Evolutionary conservation across 1,139 yeast genomes (phyloP).

Genomic region (Taiozyma onychis): DNA sequence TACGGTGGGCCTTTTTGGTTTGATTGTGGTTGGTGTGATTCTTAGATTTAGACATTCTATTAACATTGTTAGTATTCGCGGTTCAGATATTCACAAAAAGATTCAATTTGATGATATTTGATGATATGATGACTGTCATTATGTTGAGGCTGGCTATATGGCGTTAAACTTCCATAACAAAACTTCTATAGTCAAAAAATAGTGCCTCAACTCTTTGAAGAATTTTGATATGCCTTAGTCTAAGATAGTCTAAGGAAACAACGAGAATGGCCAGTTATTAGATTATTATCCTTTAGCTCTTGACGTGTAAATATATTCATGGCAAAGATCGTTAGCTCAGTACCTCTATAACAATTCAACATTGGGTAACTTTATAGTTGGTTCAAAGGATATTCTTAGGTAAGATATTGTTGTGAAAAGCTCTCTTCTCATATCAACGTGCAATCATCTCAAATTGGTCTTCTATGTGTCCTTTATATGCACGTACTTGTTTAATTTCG

Average conservation of each 20-base stretch:
- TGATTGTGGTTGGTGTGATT: constrained; percentile 99
- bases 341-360: background rate
- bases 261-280: too few relatives aligned
- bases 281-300: too few relatives aligned
- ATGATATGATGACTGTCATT: background rate
- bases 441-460: background rate
- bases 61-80: constrained; percentile 8
- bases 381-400: background rate
- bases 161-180: background rate
- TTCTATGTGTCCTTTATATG: constrained; percentile 1
- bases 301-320: background rate
- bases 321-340: background rate
- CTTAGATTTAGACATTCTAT: constrained; percentile 92
- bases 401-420: background rate
- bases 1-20: constrained; percentile 99
- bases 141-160: background rate
- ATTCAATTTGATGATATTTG: background rate
- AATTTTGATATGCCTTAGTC: too few relatives aligned
- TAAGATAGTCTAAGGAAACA: too few relatives aligned
- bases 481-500: constrained; percentile 12
- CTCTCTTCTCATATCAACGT: background rate
- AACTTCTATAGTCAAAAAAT: too few relatives aligned
- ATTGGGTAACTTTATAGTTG: background rate
- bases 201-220: too few relatives aligned
- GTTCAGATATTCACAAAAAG: background rate